Evolutionary conservation across 2,329 filamentous ascomycete species (phyloP).

Genomic region (Penicillium digitatum): DNA sequence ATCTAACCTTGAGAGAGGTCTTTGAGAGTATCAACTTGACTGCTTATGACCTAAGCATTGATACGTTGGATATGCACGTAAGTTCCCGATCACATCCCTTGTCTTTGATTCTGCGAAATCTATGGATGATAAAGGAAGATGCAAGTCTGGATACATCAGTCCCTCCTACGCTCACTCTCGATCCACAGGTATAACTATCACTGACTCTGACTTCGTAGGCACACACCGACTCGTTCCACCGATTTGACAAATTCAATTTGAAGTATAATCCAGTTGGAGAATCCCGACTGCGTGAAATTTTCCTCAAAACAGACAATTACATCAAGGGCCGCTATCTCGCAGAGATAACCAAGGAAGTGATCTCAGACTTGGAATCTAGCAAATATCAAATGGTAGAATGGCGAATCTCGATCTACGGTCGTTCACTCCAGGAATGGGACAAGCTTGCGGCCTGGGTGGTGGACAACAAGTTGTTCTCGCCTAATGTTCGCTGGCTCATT

Average conservation of each 20-base stretch:
- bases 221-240: slow-evolving; percentile 95
- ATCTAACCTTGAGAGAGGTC: slow-evolving; percentile 85
- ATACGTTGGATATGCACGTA: slow-evolving; percentile 98
- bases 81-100: slow-evolving; percentile 34
- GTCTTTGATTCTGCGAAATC: neutral
- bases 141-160: neutral
- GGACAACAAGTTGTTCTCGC: slow-evolving; percentile 96
- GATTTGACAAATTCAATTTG: slow-evolving; percentile 98
- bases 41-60: slow-evolving; percentile 95
- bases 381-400: slow-evolving; percentile 99
- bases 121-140: neutral
- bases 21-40: slow-evolving; percentile 97
- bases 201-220: slow-evolving; percentile 51
- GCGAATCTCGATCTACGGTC: slow-evolving; percentile 96
- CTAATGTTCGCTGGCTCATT: slow-evolving; percentile 95
- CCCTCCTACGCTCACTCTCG: neutral
- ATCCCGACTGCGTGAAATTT: slow-evolving; percentile 93
- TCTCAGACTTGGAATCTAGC: slow-evolving; percentile 92
- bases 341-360: slow-evolving; percentile 97
- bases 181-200: neutral
- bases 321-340: slow-evolving; percentile 93
- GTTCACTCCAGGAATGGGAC: slow-evolving; percentile 91
- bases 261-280: slow-evolving; percentile 98
- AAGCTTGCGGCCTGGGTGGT: slow-evolving; percentile 96
- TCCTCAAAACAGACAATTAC: slow-evolving; percentile 97